phyloP scores from a whole-genome alignment of 2,329 filamentous ascomycete species.

The Periconia macrospinosa region DNA sequence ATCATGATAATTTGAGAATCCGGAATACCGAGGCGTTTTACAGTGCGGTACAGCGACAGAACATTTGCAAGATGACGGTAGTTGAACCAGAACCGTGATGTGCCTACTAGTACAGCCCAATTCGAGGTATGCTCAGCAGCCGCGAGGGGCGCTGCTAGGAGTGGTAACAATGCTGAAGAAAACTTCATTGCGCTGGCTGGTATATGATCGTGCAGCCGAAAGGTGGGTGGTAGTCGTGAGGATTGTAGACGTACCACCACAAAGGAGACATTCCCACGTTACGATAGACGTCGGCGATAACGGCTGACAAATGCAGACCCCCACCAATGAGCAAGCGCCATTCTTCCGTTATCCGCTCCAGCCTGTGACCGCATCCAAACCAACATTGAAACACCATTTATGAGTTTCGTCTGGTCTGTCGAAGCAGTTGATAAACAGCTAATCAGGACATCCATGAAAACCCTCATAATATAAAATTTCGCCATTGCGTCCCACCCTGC shows the following conservation, averaged over 20 bases:
- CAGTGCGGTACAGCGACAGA: slow-evolving; percentile 93
- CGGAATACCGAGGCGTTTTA: slow-evolving; percentile 95
- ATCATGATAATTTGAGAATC: slow-evolving; percentile 99
- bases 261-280: slow-evolving; percentile 2
- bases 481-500: not conserved
- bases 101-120: slow-evolving; percentile 98
- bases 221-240: not conserved
- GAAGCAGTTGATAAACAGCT: not conserved
- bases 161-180: slow-evolving; percentile 24
- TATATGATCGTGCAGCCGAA: not conserved
- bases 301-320: slow-evolving; percentile 31
- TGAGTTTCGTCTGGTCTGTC: not conserved
- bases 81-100: slow-evolving; percentile 99
- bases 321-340: not conserved
- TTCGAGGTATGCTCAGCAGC: slow-evolving; percentile 88
- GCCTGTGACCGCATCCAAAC: not conserved
- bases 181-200: slow-evolving; percentile 25
- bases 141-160: slow-evolving; percentile 45
- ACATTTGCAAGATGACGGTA: slow-evolving; percentile 98
- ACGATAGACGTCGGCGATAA: slow-evolving; percentile 23
- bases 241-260: too few species aligned
- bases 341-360: not conserved
- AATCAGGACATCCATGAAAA: not conserved
- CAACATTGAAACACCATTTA: not conserved
- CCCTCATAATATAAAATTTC: not conserved